These are phyloP conservation scores for Penicillium sp. DNA, from an alignment of 2,329 filamentous ascomycete genomes.

Conservation along the genomic window DNA sequence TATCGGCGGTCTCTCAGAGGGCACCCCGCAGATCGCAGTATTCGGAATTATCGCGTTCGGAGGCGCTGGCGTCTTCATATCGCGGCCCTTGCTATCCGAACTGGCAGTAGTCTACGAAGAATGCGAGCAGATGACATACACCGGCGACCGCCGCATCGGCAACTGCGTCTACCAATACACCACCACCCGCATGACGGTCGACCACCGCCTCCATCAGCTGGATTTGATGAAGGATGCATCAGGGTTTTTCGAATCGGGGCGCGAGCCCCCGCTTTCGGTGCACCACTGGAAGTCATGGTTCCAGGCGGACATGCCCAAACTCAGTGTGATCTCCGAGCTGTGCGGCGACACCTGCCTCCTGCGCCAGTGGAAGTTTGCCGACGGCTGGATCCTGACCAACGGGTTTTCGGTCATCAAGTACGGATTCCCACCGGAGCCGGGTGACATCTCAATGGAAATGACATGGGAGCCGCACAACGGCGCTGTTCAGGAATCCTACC, in stretches of 20 bases:
- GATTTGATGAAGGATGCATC: constrained; percentile 54
- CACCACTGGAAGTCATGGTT: constrained; percentile 65
- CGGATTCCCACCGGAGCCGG: constrained; percentile 41
- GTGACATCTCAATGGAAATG: constrained; percentile 48
- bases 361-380: constrained; percentile 50
- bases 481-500: constrained; percentile 43
- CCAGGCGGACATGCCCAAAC: constrained; percentile 46
- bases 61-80: constrained; percentile 58
- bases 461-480: constrained; percentile 50
- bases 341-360: constrained; percentile 56
- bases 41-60: constrained; percentile 60
- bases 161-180: constrained; percentile 57
- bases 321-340: constrained; percentile 48
- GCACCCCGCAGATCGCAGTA: constrained; percentile 47
- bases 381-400: constrained; percentile 53
- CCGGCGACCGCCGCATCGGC: constrained; percentile 55
- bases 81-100: constrained; percentile 48
- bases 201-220: constrained; percentile 56
- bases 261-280: constrained; percentile 50
- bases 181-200: constrained; percentile 50
- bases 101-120: constrained; percentile 47
- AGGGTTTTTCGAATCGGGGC: constrained; percentile 58
- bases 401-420: constrained; percentile 57
- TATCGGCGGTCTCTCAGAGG: constrained; percentile 57
- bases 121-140: constrained; percentile 46